Percentiles rank a stretch among this genome's conserved stretches.
Conservation (phyloP, 495 filamentous ascomycete species). For the Parmelia sp. region DNA sequence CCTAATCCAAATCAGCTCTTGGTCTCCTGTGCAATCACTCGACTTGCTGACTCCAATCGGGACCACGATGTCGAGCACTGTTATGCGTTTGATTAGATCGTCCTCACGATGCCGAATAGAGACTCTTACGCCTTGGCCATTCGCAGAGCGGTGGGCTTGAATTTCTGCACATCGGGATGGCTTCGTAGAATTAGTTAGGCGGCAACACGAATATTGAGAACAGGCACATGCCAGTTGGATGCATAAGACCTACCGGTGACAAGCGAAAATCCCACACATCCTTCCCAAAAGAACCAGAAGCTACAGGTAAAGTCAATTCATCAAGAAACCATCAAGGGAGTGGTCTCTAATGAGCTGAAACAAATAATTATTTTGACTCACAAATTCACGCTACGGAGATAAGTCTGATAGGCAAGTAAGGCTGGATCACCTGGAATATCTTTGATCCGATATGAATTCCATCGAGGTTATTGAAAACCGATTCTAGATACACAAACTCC, state of each 20-base stretch:
- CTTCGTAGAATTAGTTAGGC: constrained; percentile 41
- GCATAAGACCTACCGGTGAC: constrained; percentile 62
- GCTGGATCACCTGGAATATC: no score
- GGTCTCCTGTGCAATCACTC: not conserved
- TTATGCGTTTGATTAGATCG: constrained; percentile 33
- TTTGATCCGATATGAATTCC: no score
- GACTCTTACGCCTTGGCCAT: constrained; percentile 84
- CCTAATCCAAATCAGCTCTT: constrained; percentile 42
- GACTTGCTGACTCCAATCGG: constrained; percentile 85
- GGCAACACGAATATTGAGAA: not conserved
- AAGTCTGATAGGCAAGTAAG: not conserved
- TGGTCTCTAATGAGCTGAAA: not conserved
- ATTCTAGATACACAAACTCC: not conserved
- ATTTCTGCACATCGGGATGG: constrained; percentile 91
- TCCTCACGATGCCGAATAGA: constrained; percentile 16
- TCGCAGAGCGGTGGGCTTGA: constrained; percentile 93
- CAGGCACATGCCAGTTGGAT: not conserved
- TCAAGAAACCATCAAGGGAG: no score
- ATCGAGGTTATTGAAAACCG: not conserved
- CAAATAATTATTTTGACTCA: not conserved
- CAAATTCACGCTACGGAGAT: not conserved
- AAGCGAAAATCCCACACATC: constrained; percentile 87
- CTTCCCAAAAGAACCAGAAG: not conserved
- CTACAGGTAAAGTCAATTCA: not conserved
- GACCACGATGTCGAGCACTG: constrained; percentile 91